Evolutionary conservation across 148 eudicot genomes (phyloP).

Genomic region (Camellia lanceoleosa): DNA sequence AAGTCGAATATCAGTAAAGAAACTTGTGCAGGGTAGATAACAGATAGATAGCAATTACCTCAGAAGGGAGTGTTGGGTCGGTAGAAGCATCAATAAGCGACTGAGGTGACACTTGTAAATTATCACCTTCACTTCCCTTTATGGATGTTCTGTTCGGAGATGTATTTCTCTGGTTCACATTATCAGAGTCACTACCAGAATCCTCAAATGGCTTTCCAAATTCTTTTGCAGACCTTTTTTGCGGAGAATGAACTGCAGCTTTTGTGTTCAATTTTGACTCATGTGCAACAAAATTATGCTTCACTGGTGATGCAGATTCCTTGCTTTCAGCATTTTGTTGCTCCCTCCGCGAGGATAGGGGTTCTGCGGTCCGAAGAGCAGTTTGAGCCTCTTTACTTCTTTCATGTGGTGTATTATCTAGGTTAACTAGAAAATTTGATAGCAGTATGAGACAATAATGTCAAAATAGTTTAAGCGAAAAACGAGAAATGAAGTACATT

Average conservation of each 20-base stretch:
- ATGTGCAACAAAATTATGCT: constrained; percentile 32
- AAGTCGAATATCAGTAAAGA: neutral
- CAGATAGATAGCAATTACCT: constrained; percentile 37
- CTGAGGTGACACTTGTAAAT: constrained; percentile 35
- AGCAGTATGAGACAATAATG: constrained; percentile 15
- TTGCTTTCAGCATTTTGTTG: constrained; percentile 38
- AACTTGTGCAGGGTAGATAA: constrained; percentile 1
- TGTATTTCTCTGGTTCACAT: constrained; percentile 21
- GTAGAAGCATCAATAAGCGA: constrained; percentile 37
- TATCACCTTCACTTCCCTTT: constrained; percentile 30
- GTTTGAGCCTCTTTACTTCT: constrained; percentile 32
- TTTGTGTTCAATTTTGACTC: constrained; percentile 40
- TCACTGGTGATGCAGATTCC: constrained; percentile 31
- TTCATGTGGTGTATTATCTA: constrained; percentile 36
- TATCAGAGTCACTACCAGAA: constrained; percentile 38
- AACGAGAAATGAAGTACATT: neutral
- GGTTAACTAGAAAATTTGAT: constrained; percentile 24
- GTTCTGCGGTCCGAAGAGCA: constrained; percentile 34
- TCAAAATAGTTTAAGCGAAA: constrained; percentile 12
- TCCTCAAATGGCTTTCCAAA: constrained; percentile 34
- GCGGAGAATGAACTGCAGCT: constrained; percentile 34
- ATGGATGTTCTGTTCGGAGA: constrained; percentile 20
- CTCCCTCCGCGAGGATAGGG: constrained; percentile 41
- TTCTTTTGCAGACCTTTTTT: constrained; percentile 35
- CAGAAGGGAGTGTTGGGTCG: constrained; percentile 63